These are phyloP conservation scores for Aleurites moluccanus DNA, from an alignment of 441 rosid species.

Conservation along the genomic window DNA sequence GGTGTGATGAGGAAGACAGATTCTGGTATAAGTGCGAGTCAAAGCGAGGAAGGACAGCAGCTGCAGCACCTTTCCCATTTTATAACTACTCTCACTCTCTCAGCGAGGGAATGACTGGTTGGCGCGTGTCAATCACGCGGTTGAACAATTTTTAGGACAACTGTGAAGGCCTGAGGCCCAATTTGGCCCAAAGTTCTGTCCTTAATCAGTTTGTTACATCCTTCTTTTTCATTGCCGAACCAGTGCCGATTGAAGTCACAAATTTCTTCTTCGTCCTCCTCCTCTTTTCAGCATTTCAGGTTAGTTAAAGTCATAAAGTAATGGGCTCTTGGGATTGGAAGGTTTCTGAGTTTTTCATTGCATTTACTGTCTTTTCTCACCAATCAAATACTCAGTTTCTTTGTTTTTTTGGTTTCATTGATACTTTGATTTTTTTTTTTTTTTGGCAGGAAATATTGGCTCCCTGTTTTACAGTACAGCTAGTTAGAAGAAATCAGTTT, in stretches of 20 bases:
- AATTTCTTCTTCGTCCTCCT: no score
- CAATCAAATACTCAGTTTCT: conserved; percentile 3
- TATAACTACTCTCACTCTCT: no score
- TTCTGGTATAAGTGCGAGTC: neutral
- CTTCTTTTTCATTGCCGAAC: no score
- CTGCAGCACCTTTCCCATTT: conserved; percentile 10
- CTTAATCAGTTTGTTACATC: no score
- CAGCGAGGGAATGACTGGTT: no score
- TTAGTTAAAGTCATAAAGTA: neutral
- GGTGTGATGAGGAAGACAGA: neutral
- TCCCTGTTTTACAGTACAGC: conserved; percentile 14
- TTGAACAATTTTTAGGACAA: no score
- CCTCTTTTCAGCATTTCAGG: no score
- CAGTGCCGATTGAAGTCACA: no score
- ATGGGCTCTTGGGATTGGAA: conserved; percentile 17
- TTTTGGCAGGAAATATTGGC: conserved; percentile 16
- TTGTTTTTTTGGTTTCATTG: neutral
- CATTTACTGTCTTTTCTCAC: conserved; percentile 18
- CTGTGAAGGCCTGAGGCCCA: no score
- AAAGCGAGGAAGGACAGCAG: neutral
- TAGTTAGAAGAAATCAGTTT: conserved; percentile 15
- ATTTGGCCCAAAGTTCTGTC: no score
- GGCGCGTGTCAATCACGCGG: no score
- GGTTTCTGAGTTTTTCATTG: conserved; percentile 20
- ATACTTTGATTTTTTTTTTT: conserved; percentile 2